Evolutionary conservation across 75 land plant species (phyloP).

Genomic region (Picea sitchensis): DNA sequence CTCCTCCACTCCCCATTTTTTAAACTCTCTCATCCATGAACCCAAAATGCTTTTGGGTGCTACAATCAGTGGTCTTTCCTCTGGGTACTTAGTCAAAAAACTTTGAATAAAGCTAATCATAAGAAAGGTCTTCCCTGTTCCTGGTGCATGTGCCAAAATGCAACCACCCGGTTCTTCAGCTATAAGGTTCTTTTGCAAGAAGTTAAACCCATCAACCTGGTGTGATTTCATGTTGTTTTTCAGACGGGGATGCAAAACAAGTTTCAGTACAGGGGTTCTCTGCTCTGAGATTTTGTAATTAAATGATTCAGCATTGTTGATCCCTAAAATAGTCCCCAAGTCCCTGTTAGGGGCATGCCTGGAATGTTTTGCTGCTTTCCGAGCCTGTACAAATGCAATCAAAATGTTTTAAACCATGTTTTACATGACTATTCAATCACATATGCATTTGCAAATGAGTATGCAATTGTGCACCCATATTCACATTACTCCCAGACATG

Average conservation of each 20-base stretch:
- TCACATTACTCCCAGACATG: too few relatives aligned
- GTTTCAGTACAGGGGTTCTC: constrained; percentile 21
- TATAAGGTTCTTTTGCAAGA: constrained; percentile 60
- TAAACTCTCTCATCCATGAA: constrained; percentile 83
- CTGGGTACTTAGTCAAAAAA: constrained; percentile 65
- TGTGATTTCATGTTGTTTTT: constrained; percentile 61
- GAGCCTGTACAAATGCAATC: constrained; percentile 18
- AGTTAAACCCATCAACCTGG: constrained; percentile 80
- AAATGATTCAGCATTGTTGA: neutral
- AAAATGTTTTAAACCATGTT: too few relatives aligned
- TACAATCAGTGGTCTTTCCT: constrained; percentile 67
- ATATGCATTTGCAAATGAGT: too few relatives aligned
- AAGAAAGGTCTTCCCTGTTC: constrained; percentile 91
- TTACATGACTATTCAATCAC: too few relatives aligned
- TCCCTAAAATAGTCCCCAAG: constrained; percentile 17
- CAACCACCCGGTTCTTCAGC: constrained; percentile 81
- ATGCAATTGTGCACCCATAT: too few relatives aligned
- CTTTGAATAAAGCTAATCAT: constrained; percentile 82
- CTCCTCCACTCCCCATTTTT: constrained; percentile 81
- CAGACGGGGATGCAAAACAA: constrained; percentile 59
- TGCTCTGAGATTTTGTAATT: constrained; percentile 12
- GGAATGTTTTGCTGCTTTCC: constrained; percentile 24
- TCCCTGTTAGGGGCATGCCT: constrained; percentile 11
- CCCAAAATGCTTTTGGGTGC: constrained; percentile 81
- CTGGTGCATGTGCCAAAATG: constrained; percentile 95